These are phyloP conservation scores for Prunus mongolica DNA, from an alignment of 306 rosid species.

Conservation along the genomic window DNA sequence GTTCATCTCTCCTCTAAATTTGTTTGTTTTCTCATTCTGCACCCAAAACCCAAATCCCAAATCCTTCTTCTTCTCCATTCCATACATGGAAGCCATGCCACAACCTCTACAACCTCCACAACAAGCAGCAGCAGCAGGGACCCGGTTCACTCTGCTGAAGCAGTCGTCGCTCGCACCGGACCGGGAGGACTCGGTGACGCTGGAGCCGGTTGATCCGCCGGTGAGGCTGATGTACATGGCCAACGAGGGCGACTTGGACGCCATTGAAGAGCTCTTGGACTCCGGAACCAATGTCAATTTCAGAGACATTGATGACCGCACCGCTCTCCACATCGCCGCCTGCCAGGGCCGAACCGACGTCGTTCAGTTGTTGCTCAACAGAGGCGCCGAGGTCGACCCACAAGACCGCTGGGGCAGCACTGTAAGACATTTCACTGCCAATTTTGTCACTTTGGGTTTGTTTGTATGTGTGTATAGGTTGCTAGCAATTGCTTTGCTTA, in stretches of 20 bases:
- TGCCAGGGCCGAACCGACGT: conserved; percentile 70
- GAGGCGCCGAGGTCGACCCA: conserved; percentile 58
- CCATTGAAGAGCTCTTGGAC: conserved; percentile 61
- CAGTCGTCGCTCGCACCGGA: conserved; percentile 86
- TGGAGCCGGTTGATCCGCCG: conserved; percentile 44
- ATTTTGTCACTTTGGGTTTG: neutral
- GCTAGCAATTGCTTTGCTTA: neutral
- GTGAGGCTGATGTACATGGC: conserved; percentile 80
- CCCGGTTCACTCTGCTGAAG: conserved; percentile 56
- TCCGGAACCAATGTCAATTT: conserved; percentile 63
- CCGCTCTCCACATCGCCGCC: conserved; percentile 83
- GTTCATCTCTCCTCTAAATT: no score
- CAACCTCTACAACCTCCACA: neutral
- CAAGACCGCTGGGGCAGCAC: conserved; percentile 93
- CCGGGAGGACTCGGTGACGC: conserved; percentile 3
- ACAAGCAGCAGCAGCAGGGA: conserved; percentile 12
- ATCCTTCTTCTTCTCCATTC: neutral
- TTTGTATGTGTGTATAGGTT: neutral
- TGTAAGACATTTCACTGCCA: conserved; percentile 26
- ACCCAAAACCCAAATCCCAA: neutral
- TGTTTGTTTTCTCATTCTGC: neutral
- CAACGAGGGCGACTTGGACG: conserved; percentile 70
- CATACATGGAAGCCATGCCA: neutral
- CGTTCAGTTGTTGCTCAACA: conserved; percentile 54
- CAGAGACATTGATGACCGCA: conserved; percentile 75